Base-by-base conservation (phyloP, 2,329 filamentous ascomycete genomes). In the Alternaria atra region DNA sequence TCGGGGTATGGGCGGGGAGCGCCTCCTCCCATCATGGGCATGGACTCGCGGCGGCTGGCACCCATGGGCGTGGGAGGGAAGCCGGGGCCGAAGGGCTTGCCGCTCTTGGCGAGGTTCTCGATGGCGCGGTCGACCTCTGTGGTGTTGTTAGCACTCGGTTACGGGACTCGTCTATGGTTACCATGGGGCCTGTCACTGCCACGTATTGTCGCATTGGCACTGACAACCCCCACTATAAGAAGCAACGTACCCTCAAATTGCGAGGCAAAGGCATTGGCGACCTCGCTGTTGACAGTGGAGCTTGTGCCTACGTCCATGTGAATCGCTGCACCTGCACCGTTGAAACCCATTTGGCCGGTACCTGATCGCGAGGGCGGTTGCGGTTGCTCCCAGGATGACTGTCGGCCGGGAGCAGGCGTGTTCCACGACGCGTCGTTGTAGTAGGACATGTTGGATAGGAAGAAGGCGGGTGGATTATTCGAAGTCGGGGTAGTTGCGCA, bases 51-150 rank as follows among this genome's bases (percentile, higher is more conserved):
- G 80, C 95, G 92, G 74, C 84, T 87, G 74, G 84, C 64, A 84
- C 75, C 65, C 70, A 69, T 68, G 60, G 73, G 66, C 1, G 64
- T 61, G 15, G 69, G 65, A 42, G 73, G 70, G 17, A 70, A 73
- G 42, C 68, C 70, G 30, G 72, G 68, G 27, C 75, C 88, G 81
- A 94, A 95, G 82, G 94, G 90, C 85, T 98, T 98, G 75, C 94
- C 94, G 79, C 94, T 97, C 86, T 98, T 98, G 75, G 94, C 87
- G 63, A 99, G 87, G 80, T 98, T 98, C 76, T 98, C 95, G 75
- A 94, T 89, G 70, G 94, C 94, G 78, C 94, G 91, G 69, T 98
- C 95, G 73, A 99, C 93, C 87, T 99, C 95, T 97, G 76, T 55
- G 56, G 52, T 25, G 4, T 30, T 10, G 32, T 42, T 50, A 75